Percentiles rank a stretch among this genome's conserved stretches.
Evolutionary conservation across 2,329 filamentous ascomycete genomes (phyloP).

Genomic region (Aureobasidium sp.): DNA sequence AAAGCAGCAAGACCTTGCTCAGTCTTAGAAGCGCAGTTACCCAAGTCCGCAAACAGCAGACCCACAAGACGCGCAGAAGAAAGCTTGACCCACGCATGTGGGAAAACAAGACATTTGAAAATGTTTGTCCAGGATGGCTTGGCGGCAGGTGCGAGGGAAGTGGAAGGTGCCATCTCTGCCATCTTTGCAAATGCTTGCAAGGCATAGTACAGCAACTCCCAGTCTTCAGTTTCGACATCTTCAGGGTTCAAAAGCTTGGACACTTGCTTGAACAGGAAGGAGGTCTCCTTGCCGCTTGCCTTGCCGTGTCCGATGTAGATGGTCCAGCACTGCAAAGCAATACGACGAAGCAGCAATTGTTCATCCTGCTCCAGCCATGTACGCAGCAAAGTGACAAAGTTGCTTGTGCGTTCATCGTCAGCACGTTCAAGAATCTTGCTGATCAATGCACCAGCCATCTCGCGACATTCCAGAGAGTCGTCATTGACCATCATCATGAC

Average conservation of each 20-base stretch:
- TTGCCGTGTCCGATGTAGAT: conserved; percentile 66
- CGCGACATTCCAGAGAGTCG: conserved; percentile 73
- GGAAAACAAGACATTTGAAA: conserved; percentile 54
- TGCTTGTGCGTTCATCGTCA: conserved; percentile 60
- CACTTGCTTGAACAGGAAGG: conserved; percentile 45
- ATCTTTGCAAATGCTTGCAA: conserved; percentile 62
- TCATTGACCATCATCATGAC: conserved; percentile 84
- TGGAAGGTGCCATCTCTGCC: conserved; percentile 55
- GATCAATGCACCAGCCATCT: conserved; percentile 70
- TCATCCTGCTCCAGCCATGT: conserved; percentile 66
- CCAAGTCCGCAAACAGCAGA: conserved; percentile 72
- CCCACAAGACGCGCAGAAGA: conserved; percentile 66
- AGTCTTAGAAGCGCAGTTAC: conserved; percentile 46
- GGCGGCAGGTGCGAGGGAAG: conserved; percentile 52
- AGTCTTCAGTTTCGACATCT: conserved; percentile 48
- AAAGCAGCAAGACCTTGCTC: conserved; percentile 44
- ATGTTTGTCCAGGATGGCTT: conserved; percentile 63
- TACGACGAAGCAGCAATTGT: conserved; percentile 59
- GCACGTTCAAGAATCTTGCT: conserved; percentile 73
- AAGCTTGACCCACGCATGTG: conserved; percentile 66
- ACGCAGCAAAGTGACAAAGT: conserved; percentile 61
- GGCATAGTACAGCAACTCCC: conserved; percentile 65
- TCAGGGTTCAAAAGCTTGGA: conserved; percentile 41
- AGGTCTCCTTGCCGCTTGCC: conserved; percentile 59
- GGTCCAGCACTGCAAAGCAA: conserved; percentile 71